phyloP scores from a whole-genome alignment of 2,329 filamentous ascomycete genomes.

The Phaeosphaeria sp. region DNA sequence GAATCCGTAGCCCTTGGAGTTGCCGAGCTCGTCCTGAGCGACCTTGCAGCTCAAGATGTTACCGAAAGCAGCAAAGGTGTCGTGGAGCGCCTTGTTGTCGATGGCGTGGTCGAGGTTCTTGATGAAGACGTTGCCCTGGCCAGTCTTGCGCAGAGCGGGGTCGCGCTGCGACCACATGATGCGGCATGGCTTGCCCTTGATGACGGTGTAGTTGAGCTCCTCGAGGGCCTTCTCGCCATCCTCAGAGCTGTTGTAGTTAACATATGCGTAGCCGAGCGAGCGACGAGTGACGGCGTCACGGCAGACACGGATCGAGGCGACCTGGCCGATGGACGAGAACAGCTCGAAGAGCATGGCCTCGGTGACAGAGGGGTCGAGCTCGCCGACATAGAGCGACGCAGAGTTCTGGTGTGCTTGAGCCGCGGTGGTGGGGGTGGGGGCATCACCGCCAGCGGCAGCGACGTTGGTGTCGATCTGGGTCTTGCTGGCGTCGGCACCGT shows the following conservation, averaged over 20 bases:
- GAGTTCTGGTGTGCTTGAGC: constrained; percentile 86
- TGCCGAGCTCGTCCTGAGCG: constrained; percentile 93
- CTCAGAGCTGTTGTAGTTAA: constrained; percentile 98
- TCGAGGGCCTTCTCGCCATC: constrained; percentile 98
- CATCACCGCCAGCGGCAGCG: constrained; percentile 68
- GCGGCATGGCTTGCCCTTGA: constrained; percentile 98
- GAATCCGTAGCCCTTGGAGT: constrained; percentile 98
- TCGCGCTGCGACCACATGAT: constrained; percentile 99
- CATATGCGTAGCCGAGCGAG: constrained; percentile 98
- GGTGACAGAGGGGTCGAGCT: constrained; percentile 96
- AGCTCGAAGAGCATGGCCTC: constrained; percentile 99
- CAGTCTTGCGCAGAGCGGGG: constrained; percentile 97
- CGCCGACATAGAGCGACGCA: constrained; percentile 97
- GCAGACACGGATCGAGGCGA: constrained; percentile 99
- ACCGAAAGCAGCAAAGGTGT: constrained; percentile 96
- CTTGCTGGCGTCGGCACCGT: constrained; percentile 73
- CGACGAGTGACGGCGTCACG: constrained; percentile 98
- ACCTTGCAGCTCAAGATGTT: constrained; percentile 99
- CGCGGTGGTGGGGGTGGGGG: constrained; percentile 73
- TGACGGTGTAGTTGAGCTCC: constrained; percentile 99
- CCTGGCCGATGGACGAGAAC: constrained; percentile 98
- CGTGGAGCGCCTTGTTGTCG: constrained; percentile 99
- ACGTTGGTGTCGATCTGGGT: constrained; percentile 76
- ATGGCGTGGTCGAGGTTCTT: constrained; percentile 99
- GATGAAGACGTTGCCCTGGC: constrained; percentile 99